Evolutionary conservation across 116 monocot species (phyloP), one percentile per base, ranked within the genome.

Genomic region (Phalaenopsis hybrid): DNA sequence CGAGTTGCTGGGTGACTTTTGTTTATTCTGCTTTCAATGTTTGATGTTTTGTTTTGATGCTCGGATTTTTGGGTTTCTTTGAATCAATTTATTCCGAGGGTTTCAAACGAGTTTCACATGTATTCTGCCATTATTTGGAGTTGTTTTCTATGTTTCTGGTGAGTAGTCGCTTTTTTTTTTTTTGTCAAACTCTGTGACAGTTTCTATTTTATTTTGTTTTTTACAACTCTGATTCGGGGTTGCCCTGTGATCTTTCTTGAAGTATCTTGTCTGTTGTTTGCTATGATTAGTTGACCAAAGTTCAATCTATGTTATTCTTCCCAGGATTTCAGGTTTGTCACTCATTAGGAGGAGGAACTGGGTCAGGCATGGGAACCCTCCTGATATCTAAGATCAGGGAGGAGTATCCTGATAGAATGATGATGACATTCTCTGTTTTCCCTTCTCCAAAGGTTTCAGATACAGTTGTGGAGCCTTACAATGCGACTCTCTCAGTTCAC

Each of bases 391-490:
- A 79, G 41, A 79, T 79, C 43, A 79, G 79, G 61, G 79, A 79
- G 41, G 79, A 79, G 61, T 59, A 79, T 61, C 79, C 79, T 20
- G 79, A 79, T 5, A 28, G 79, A 18, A 79, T 79, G 59, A 79
- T 79, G 79, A 44, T 79, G 15, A 59, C 79, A 41, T 79, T 79
- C 44, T 79, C 41, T 3, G 79, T 79, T 20, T 79, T 79, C 81
- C 81, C 81, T 44, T 81, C 78, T 28, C 78, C 78, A 0, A 78
- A 78, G 57, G 78, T 78, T 57, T 78, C 78, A 9, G 78, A 78
- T 45, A 81, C 81, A 48, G 81, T 81, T 46, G 81, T 81, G 16
- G 81, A 81, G 55, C 81, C 81, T 3, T 81, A 81, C 73, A 81
- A 81, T 55, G 81, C 81, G 34, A 81, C 81, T 31, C 81, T 81